A percentile compares a stretch with the other conserved stretches of the same genome.
These are phyloP conservation scores for Forsythia viridissima DNA, from an alignment of 257 asterid species.

Conservation along the genomic window DNA sequence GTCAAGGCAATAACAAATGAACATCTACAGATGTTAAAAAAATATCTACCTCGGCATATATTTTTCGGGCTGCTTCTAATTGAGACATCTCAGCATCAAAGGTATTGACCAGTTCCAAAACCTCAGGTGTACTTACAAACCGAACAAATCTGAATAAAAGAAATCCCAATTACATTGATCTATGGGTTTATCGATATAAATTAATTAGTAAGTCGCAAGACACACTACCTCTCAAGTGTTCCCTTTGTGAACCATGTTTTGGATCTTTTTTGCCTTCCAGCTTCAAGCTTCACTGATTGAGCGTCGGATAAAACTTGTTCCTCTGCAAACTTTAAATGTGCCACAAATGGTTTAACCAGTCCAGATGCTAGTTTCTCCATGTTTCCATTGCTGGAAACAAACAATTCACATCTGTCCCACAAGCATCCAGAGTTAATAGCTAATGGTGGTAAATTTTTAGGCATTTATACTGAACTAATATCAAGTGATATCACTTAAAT, in stretches of 20 bases:
- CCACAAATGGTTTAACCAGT: slow-evolving; percentile 75
- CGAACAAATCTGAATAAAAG: slow-evolving; percentile 70
- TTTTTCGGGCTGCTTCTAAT: slow-evolving; percentile 81
- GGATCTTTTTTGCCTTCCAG: slow-evolving; percentile 52
- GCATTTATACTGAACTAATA: background rate
- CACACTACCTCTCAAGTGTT: slow-evolving; percentile 82
- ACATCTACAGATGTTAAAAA: slow-evolving; percentile 9
- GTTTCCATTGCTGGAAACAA: slow-evolving; percentile 71
- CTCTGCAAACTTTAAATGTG: slow-evolving; percentile 76
- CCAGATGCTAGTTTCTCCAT: slow-evolving; percentile 94
- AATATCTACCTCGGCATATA: slow-evolving; percentile 68
- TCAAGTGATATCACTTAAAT: background rate
- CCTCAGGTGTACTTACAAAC: slow-evolving; percentile 90
- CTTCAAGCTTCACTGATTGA: slow-evolving; percentile 81
- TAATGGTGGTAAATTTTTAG: background rate
- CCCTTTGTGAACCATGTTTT: slow-evolving; percentile 92
- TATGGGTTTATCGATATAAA: slow-evolving; percentile 4
- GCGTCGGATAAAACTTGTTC: slow-evolving; percentile 70
- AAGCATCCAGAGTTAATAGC: slow-evolving; percentile 14
- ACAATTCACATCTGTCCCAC: slow-evolving; percentile 78
- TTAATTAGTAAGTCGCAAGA: slow-evolving; percentile 16
- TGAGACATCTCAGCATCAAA: slow-evolving; percentile 89
- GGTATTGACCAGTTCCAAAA: slow-evolving; percentile 72
- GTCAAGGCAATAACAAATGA: background rate
- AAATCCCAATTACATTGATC: background rate